A percentile compares a stretch with the other conserved stretches of the same genome.
Conservation (phyloP, 768 basidiomycete species). For the Amanita muscaria region DNA sequence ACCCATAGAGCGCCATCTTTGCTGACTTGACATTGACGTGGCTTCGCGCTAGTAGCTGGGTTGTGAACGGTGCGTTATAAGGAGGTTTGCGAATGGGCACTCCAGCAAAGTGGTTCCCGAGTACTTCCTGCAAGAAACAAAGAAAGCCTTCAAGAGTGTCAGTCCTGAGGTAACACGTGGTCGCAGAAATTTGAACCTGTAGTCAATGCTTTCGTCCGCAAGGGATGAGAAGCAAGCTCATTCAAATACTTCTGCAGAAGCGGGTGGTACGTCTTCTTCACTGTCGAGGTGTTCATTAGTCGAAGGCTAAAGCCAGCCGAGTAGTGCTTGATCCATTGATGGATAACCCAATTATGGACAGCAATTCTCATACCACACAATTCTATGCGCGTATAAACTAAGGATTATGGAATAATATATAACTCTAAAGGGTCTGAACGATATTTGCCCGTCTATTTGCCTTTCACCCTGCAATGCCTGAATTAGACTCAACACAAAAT, state of each 20-base stretch:
- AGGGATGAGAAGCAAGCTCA: constrained; percentile 57
- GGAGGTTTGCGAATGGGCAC: constrained; percentile 40
- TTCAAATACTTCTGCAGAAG: constrained; percentile 63
- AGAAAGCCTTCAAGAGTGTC: constrained; percentile 30
- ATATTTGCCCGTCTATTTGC: constrained; percentile 18
- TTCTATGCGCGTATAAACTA: neutral
- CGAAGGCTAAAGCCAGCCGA: neutral
- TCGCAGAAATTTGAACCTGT: constrained; percentile 34
- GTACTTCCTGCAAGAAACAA: constrained; percentile 72
- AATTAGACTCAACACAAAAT: constrained; percentile 9
- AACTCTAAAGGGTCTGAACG: constrained; percentile 7
- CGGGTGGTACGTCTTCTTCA: constrained; percentile 26
- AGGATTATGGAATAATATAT: constrained; percentile 5
- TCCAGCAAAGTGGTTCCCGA: constrained; percentile 65
- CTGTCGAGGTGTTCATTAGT: constrained; percentile 31
- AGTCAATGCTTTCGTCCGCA: constrained; percentile 76
- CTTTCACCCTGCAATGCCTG: constrained; percentile 45
- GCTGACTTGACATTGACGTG: constrained; percentile 64
- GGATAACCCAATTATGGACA: neutral
- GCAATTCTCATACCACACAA: neutral
- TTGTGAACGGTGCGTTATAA: constrained; percentile 45
- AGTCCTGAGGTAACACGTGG: neutral
- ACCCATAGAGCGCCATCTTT: constrained; percentile 82
- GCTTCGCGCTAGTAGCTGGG: constrained; percentile 42
- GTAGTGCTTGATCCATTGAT: neutral